Percentiles rank a stretch among this genome's conserved stretches.
Conservation (phyloP, 352 stramenopile species). For the Hyaloperonospora brassicae region DNA sequence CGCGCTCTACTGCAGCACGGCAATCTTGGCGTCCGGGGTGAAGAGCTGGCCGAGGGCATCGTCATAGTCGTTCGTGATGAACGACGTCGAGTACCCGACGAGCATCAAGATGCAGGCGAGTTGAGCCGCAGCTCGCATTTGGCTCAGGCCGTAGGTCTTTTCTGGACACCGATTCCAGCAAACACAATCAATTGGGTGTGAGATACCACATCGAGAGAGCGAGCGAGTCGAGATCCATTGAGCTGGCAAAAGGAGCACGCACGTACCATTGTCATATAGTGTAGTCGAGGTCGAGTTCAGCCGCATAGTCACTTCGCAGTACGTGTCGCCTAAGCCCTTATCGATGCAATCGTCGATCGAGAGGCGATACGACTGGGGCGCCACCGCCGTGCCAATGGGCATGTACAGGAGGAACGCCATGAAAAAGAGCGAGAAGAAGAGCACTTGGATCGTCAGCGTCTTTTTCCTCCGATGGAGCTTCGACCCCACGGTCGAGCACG, state of each 20-base stretch:
- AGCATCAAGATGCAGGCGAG: slow-evolving; percentile 65
- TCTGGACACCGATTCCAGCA: slow-evolving; percentile 15
- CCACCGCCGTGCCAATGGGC: slow-evolving; percentile 32
- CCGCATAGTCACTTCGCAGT: slow-evolving; percentile 52
- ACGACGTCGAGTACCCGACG: slow-evolving; percentile 61
- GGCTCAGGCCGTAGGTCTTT: slow-evolving; percentile 38
- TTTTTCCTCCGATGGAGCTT: slow-evolving; percentile 31
- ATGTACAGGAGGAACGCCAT: slow-evolving; percentile 58
- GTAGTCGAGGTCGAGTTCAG: slow-evolving; percentile 55
- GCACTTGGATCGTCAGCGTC: slow-evolving; percentile 35
- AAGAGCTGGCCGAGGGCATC: slow-evolving; percentile 22
- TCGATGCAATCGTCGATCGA: slow-evolving; percentile 48
- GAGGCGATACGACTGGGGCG: slow-evolving; percentile 20
- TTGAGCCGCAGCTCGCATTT: slow-evolving; percentile 58
- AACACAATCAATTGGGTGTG: background rate
- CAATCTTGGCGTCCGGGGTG: slow-evolving; percentile 25
- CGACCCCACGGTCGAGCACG: slow-evolving; percentile 15
- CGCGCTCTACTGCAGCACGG: slow-evolving; percentile 16
- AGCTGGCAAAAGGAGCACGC: background rate
- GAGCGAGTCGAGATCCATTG: background rate
- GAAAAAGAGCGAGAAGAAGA: slow-evolving; percentile 42
- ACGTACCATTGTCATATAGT: slow-evolving; percentile 61
- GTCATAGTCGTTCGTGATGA: slow-evolving; percentile 53
- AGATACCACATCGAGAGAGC: background rate
- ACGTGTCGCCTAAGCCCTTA: slow-evolving; percentile 40